Conservation (phyloP, 257 asterid species). For the Echites panduratus region DNA sequence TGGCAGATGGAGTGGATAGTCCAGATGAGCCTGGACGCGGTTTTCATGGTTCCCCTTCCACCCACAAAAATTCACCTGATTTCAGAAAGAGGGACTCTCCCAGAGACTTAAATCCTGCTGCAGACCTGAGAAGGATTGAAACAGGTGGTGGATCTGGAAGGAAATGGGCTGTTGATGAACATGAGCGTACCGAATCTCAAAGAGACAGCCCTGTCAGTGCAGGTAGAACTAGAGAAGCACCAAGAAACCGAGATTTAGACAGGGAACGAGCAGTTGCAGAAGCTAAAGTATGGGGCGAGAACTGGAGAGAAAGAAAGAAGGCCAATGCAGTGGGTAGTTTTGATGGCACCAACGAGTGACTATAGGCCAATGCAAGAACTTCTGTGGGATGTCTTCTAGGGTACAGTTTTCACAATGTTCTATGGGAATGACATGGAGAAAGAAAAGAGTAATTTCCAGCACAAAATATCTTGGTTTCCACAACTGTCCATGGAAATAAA, state of each 20-base stretch:
- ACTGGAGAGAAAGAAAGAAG: constrained; percentile 62
- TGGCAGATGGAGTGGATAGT: constrained; percentile 45
- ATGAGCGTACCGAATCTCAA: constrained; percentile 47
- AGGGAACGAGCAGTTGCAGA: constrained; percentile 87
- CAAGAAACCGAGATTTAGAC: constrained; percentile 59
- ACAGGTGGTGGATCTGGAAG: constrained; percentile 60
- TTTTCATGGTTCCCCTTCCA: constrained; percentile 57
- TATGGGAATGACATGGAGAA: constrained; percentile 5
- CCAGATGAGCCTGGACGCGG: constrained; percentile 38
- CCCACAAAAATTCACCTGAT: constrained; percentile 67
- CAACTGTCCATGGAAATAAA: constrained; percentile 13
- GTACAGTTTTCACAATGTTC: constrained; percentile 2
- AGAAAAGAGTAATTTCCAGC: constrained; percentile 1
- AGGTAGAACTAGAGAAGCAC: constrained; percentile 53
- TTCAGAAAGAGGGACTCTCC: constrained; percentile 47
- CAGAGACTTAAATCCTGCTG: constrained; percentile 33
- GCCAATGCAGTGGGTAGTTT: constrained; percentile 43
- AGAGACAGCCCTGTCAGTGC: constrained; percentile 63
- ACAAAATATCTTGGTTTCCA: constrained; percentile 10
- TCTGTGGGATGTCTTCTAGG: background rate
- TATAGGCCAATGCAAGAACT: background rate
- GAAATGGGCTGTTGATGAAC: constrained; percentile 62
- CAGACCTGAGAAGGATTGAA: constrained; percentile 52
- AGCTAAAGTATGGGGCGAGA: constrained; percentile 95
- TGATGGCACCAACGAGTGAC: constrained; percentile 47